Conservation (phyloP, 176 grass and related monocot species). For the Carex pumila region DNA sequence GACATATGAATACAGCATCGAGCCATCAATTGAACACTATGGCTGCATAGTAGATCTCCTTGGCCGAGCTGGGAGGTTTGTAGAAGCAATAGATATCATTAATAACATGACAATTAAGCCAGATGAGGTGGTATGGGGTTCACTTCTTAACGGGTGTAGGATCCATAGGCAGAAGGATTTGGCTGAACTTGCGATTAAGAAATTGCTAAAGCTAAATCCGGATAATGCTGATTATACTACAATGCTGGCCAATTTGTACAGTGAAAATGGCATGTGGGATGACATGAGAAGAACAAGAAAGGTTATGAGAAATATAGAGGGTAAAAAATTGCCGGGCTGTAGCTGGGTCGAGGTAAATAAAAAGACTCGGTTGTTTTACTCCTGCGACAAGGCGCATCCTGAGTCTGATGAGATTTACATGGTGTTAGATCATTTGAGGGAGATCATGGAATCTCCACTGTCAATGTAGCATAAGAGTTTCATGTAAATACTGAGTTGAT, state of each 20-base stretch:
- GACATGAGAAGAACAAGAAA: conserved; percentile 51
- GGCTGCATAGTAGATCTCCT: conserved; percentile 71
- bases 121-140: conserved; percentile 73
- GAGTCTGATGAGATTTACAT: conserved; percentile 55
- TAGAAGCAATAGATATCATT: conserved; percentile 54
- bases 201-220: conserved; percentile 49
- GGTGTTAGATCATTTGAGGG: conserved; percentile 43
- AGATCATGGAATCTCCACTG: conserved; percentile 31
- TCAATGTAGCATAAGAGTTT: neutral
- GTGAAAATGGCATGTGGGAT: conserved; percentile 69
- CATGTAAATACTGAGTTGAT: neutral
- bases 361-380: conserved; percentile 56
- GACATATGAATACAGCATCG: conserved; percentile 34
- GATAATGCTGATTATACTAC: conserved; percentile 51
- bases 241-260: conserved; percentile 77
- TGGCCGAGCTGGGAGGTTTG: conserved; percentile 58
- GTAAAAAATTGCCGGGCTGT: conserved; percentile 64
- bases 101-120: conserved; percentile 45
- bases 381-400: conserved; percentile 46
- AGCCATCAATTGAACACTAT: conserved; percentile 72
- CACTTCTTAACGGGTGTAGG: conserved; percentile 63
- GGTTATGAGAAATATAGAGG: conserved; percentile 30
- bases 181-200: conserved; percentile 45
- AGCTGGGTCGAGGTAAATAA: conserved; percentile 65
- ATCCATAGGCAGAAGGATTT: conserved; percentile 44